Percentiles rank a stretch among this genome's conserved stretches.
Conservation (phyloP, 2,329 filamentous ascomycete species). For the Aureobasidium leucospermi region DNA sequence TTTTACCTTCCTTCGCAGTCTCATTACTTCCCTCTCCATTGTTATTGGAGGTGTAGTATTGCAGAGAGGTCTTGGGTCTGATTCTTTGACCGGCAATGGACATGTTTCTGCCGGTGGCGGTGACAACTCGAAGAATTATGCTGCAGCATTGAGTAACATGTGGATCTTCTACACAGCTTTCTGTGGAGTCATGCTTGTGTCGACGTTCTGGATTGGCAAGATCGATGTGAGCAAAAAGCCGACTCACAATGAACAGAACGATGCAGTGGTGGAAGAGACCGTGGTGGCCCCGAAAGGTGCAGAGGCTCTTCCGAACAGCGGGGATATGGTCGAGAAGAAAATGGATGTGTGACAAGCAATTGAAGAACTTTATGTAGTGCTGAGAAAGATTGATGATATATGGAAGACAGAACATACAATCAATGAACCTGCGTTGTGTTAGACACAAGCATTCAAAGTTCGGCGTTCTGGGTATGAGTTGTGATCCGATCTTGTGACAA, state of each 20-base stretch:
- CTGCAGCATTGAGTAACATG: slow-evolving; percentile 42
- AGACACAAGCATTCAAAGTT: too few species aligned
- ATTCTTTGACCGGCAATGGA: slow-evolving; percentile 22
- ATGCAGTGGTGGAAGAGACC: neutral
- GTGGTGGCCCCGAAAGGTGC: neutral
- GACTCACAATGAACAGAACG: neutral
- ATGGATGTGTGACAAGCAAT: neutral
- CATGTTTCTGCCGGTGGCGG: slow-evolving; percentile 2
- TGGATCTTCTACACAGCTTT: slow-evolving; percentile 43
- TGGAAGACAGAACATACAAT: neutral
- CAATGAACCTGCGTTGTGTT: too few species aligned
- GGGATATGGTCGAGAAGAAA: neutral
- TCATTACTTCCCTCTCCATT: slow-evolving; percentile 41
- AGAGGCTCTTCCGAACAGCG: neutral
- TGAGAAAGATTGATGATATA: too few species aligned
- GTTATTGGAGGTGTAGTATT: slow-evolving; percentile 46
- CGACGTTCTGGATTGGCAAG: slow-evolving; percentile 1
- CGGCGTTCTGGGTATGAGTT: too few species aligned
- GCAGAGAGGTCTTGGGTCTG: slow-evolving; percentile 35
- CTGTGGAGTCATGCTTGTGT: slow-evolving; percentile 18
- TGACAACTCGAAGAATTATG: slow-evolving; percentile 21
- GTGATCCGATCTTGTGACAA: too few species aligned
- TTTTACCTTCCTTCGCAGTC: slow-evolving; percentile 39
- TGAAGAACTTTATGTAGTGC: neutral
- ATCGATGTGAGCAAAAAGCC: neutral